phyloP scores from a whole-genome alignment of 257 asterid genomes.

The Galeopsis tetrahit region DNA sequence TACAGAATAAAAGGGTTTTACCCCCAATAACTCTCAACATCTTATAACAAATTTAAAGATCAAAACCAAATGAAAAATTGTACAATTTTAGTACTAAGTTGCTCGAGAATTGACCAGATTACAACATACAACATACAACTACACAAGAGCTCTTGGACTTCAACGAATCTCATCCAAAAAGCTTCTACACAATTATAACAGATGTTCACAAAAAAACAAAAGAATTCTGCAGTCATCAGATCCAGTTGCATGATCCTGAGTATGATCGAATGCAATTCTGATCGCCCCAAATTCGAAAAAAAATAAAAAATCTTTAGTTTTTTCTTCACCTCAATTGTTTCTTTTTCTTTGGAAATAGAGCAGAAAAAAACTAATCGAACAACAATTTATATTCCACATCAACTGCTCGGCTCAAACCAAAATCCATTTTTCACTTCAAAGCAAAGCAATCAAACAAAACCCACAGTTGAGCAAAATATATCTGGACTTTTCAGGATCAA shows the following conservation, averaged over 20 bases:
- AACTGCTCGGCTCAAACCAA: not conserved
- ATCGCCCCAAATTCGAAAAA: too few relatives aligned
- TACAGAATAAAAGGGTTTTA: constrained; percentile 13
- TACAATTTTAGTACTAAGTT: not conserved
- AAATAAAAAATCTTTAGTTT: too few relatives aligned
- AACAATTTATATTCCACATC: not conserved
- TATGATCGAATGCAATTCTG: not conserved
- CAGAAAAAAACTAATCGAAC: constrained; percentile 5
- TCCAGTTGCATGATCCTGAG: not conserved
- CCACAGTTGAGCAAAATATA: constrained; percentile 10
- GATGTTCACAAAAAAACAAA: too few relatives aligned
- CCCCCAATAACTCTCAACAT: not conserved
- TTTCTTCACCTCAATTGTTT: not conserved
- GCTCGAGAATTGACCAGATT: not conserved
- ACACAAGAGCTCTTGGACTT: not conserved
- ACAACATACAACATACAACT: not conserved
- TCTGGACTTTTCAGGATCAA: constrained; percentile 52
- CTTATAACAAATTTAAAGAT: not conserved
- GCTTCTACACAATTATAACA: not conserved
- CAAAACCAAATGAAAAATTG: not conserved
- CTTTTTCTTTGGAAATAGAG: not conserved
- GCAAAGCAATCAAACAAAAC: constrained; percentile 9
- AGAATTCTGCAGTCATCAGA: not conserved
- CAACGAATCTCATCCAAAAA: not conserved
- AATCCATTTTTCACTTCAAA: constrained; percentile 31